Percentiles rank a stretch among this genome's conserved stretches.
Conservation (phyloP, 441 rosid species). For the Brassica hybrid region DNA sequence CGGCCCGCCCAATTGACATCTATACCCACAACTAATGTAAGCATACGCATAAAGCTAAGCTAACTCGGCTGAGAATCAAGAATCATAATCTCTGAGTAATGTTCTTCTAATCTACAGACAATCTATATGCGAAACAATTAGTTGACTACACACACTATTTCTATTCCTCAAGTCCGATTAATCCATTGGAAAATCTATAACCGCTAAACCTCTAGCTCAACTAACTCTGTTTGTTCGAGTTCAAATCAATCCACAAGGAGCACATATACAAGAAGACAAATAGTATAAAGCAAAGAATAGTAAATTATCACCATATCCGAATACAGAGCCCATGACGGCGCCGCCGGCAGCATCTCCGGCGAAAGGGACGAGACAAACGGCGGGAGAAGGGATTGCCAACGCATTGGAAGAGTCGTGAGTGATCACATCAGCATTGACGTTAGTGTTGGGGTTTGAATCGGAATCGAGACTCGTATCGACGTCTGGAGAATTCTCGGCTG, state of each 20-base stretch:
- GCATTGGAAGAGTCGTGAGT: conserved; percentile 48
- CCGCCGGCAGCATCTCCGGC: conserved; percentile 83
- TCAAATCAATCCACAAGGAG: not conserved
- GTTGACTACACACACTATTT: not conserved
- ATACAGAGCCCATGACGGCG: conserved; percentile 86
- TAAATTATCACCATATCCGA: conserved; percentile 68
- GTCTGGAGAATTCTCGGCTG: conserved; percentile 52
- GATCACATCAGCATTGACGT: not conserved
- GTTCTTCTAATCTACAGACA: not conserved
- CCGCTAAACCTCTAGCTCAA: not conserved
- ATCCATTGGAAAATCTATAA: no score
- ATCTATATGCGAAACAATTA: not conserved
- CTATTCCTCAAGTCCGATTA: not conserved
- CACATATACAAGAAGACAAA: not conserved
- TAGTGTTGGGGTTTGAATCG: conserved; percentile 36
- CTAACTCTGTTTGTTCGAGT: no score
- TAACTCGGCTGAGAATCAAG: not conserved
- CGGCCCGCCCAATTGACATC: no score
- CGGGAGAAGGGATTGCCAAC: conserved; percentile 48
- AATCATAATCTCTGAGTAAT: not conserved
- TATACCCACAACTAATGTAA: not conserved
- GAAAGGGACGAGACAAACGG: conserved; percentile 72
- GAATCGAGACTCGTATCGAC: conserved; percentile 43
- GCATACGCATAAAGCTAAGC: not conserved
- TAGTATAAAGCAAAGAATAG: not conserved